These are phyloP conservation scores for Colletotrichum cereale DNA, from an alignment of 2,329 filamentous ascomycete genomes.

Conservation along the genomic window DNA sequence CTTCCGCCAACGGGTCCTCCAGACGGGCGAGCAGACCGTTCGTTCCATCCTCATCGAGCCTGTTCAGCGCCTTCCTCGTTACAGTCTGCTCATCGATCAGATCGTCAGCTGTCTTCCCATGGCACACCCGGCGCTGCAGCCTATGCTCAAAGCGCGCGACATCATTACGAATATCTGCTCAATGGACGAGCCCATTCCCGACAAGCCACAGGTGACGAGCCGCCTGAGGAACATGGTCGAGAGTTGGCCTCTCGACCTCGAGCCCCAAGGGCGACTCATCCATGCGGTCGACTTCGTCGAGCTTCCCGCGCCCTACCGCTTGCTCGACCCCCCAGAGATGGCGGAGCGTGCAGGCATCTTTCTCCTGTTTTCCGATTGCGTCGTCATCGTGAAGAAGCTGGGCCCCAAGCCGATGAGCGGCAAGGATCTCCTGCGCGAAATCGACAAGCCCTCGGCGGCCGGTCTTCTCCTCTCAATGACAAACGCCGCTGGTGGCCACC, in stretches of 20 bases:
- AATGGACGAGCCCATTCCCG: slow-evolving; percentile 78
- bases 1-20: slow-evolving; percentile 82
- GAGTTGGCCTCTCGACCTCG: slow-evolving; percentile 79
- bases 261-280: slow-evolving; percentile 83
- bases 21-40: slow-evolving; percentile 89
- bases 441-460: slow-evolving; percentile 82
- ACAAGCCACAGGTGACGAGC: slow-evolving; percentile 80
- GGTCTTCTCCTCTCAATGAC: slow-evolving; percentile 73
- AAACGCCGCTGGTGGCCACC: slow-evolving; percentile 70
- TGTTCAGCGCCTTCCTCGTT: slow-evolving; percentile 92
- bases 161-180: slow-evolving; percentile 97
- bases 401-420: slow-evolving; percentile 74
- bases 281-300: slow-evolving; percentile 85
- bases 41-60: slow-evolving; percentile 96
- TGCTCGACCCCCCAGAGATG: slow-evolving; percentile 53
- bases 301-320: slow-evolving; percentile 77
- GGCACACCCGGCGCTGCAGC: slow-evolving; percentile 85
- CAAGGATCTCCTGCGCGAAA: slow-evolving; percentile 83
- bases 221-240: slow-evolving; percentile 82
- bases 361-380: slow-evolving; percentile 84
- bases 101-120: slow-evolving; percentile 89
- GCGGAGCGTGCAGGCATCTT: slow-evolving; percentile 76
- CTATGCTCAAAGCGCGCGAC: slow-evolving; percentile 89
- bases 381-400: slow-evolving; percentile 82
- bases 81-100: slow-evolving; percentile 96